phyloP scores from a whole-genome alignment of 495 filamentous ascomycete genomes.

The Penicillium coprophilum region DNA sequence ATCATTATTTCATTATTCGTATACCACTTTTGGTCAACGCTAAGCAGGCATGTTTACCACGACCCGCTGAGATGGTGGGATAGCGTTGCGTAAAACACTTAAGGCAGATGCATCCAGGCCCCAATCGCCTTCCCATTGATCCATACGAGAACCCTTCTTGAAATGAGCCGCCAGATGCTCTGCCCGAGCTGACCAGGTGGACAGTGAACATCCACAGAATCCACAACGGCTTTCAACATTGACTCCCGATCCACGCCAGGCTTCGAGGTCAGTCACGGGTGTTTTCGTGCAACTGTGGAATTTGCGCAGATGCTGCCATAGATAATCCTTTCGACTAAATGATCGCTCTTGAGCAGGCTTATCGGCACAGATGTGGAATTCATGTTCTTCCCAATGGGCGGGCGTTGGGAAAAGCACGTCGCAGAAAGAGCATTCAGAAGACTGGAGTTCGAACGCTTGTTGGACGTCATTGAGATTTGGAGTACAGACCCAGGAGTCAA shows the following conservation, averaged over 20 bases:
- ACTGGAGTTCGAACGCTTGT: slow-evolving; percentile 11
- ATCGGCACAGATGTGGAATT: slow-evolving; percentile 66
- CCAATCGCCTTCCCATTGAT: slow-evolving; percentile 72
- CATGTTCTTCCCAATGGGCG: slow-evolving; percentile 68
- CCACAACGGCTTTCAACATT: slow-evolving; percentile 68
- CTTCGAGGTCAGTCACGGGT: slow-evolving; percentile 60
- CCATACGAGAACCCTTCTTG: slow-evolving; percentile 64
- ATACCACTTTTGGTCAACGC: neutral
- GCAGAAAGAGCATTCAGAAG: slow-evolving; percentile 66
- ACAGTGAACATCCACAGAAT: slow-evolving; percentile 62
- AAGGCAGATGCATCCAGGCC: slow-evolving; percentile 61
- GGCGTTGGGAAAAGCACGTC: slow-evolving; percentile 55
- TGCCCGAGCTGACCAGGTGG: slow-evolving; percentile 60
- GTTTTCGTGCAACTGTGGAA: slow-evolving; percentile 67
- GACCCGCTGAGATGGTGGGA: slow-evolving; percentile 45
- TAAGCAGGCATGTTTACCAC: neutral
- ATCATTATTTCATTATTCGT: slow-evolving; percentile 9
- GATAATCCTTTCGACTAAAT: slow-evolving; percentile 82
- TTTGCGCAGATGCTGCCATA: slow-evolving; percentile 77
- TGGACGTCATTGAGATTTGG: slow-evolving; percentile 14
- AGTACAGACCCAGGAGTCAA: slow-evolving; percentile 78
- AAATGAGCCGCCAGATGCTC: slow-evolving; percentile 71
- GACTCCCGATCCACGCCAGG: slow-evolving; percentile 61
- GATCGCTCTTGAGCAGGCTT: slow-evolving; percentile 64
- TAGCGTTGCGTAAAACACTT: slow-evolving; percentile 60